Evolutionary conservation across 768 basidiomycete genomes (phyloP), one percentile per base, ranked within the genome.

Genomic region (Tricholoma furcatifolium): DNA sequence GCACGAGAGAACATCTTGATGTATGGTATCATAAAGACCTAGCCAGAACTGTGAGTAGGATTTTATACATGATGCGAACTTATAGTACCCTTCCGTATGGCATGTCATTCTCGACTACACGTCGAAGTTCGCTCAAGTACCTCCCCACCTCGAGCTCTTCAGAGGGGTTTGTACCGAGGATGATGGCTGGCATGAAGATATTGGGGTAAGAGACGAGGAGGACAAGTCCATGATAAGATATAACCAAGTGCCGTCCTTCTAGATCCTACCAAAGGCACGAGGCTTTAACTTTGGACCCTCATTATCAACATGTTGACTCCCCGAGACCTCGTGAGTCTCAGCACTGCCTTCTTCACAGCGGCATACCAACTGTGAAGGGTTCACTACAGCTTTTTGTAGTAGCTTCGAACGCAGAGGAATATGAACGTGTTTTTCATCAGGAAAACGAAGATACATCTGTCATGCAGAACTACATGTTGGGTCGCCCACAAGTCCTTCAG

Each of bases 71-170:
- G n/a, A 17, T 17, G 27, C 17, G 21, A 24, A 6, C n/a, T 17
- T 2, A 15, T 15, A 38, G 20, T 53, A 55, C 57, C 47, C 14
- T 49, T 20, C 57, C 51, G 41, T 59, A 59, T 15, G 57, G 57
- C 34, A 55, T 46, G 10, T 30, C 44, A 14, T 27, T 3, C 21
- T 6, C 6, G 15, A 52, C 35, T 9, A 24, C 54, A 23, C 10
- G 27, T 9, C 39, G 12, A 1, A 58, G n/a, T 3, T 23, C 50
- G 7, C 11, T 6, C 3, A 55, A 17, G 32, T 27, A 48, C 17
- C 27, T 43, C 8, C 49, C 30, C n/a, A 58, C 31, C n/a, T 23
- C n/a, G n/a, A n/a, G n/a, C n/a, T n/a, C 32, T n/a, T 27, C 41
- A 24, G 31, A 34, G 15, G 46, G 39, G 14, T 27, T 24, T 27